Base-by-base conservation (phyloP, 2,329 filamentous ascomycete genomes). In the Cytospora piceicola region DNA sequence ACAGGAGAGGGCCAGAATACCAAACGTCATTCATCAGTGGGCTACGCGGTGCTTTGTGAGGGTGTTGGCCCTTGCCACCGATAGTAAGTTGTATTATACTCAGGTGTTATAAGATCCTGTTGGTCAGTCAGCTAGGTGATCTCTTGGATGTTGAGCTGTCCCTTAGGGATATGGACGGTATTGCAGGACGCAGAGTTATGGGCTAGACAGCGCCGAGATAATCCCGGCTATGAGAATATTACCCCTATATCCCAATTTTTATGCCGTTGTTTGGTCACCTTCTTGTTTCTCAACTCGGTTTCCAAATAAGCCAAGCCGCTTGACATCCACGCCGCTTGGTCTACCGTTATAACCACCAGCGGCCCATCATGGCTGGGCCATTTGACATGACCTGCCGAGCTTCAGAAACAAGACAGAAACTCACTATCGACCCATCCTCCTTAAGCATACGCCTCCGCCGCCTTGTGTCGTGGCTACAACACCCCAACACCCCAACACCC, bases 81-180 rank as follows among this genome's bases (percentile, higher is more conserved):
- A 24, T 15, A 49, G 46, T 24, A 24, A 24, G 24, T 49, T 6
- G 7, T 22, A 24, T 12, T 20, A 49, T 49, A 49, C 46, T 14
- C 46, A 22, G 22, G 46, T 24, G 14, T 24, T 20, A 24, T 24
- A 24, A 14, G n/a, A 24, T 7, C n/a, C 8, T 49, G 46, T 14
- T 22, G 9, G 42, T n/a, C 46, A n/a, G 46, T 22, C 22, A 24
- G 46, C 3, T n/a, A 49, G n/a, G n/a, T n/a, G n/a, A 49, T 49
- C 14, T 49, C n/a, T 49, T 49, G 46, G 46, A 49, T 49, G n/a
- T 49, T 49, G 46, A 4, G 46, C n/a, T 49, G 46, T 49, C 46
- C 22, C 46, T 24, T 24, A 24, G 24, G 11, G 46, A 49, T 49
- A 49, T 14, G 46, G 46, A 24, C n/a, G 42, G 17, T n/a, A 22